Evolutionary conservation across 2,329 filamentous ascomycete species (phyloP).

Genomic region (Rhytidhysteron rufulum): DNA sequence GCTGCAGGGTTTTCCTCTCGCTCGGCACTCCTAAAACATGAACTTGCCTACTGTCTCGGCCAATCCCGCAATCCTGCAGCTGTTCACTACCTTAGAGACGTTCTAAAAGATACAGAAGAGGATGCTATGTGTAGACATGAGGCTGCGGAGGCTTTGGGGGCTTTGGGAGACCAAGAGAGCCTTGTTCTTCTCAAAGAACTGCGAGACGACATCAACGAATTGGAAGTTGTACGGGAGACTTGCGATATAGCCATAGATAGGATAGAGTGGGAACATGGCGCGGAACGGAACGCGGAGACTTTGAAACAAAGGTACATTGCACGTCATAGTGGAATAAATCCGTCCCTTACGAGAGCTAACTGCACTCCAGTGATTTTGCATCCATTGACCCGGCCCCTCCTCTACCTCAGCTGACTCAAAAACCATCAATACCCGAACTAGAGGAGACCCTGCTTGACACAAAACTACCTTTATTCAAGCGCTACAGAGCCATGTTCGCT

Average conservation of each 20-base stretch:
- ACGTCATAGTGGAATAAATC: slow-evolving; percentile 2
- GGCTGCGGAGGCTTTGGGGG: slow-evolving; percentile 90
- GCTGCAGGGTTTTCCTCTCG: slow-evolving; percentile 80
- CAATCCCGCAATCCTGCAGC: slow-evolving; percentile 79
- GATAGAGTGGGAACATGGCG: slow-evolving; percentile 80
- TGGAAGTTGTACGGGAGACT: slow-evolving; percentile 82
- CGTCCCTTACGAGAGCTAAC: slow-evolving; percentile 11
- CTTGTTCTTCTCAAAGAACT: slow-evolving; percentile 69
- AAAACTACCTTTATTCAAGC: slow-evolving; percentile 74
- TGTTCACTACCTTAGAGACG: slow-evolving; percentile 66
- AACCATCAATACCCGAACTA: slow-evolving; percentile 67
- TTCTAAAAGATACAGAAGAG: slow-evolving; percentile 74
- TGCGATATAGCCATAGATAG: slow-evolving; percentile 95
- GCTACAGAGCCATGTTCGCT: slow-evolving; percentile 97
- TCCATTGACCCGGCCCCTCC: slow-evolving; percentile 95
- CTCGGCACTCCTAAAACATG: slow-evolving; percentile 90
- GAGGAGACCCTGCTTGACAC: slow-evolving; percentile 76
- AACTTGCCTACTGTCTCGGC: slow-evolving; percentile 93
- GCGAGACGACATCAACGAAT: slow-evolving; percentile 71
- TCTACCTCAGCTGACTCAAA: slow-evolving; percentile 62
- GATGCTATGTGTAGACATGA: slow-evolving; percentile 96
- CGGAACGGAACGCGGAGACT: slow-evolving; percentile 62
- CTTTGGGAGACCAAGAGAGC: slow-evolving; percentile 71
- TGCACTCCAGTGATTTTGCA: slow-evolving; percentile 71
- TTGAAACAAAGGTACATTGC: slow-evolving; percentile 69